Conservation (phyloP, 805 yeast species). For the Ogataea dorogensis region DNA sequence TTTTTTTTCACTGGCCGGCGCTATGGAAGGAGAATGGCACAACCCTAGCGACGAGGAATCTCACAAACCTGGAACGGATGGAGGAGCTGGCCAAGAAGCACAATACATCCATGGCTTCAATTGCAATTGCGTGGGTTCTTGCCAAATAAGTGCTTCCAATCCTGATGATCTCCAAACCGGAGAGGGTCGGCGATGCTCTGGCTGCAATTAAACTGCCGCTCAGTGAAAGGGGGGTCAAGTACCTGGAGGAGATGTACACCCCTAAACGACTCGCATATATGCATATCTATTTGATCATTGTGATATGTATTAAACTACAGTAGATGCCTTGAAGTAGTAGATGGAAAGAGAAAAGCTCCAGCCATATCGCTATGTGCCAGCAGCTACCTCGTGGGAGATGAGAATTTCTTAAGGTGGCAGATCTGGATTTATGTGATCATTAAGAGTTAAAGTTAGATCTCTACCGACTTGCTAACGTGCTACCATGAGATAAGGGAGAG, state of each 20-base stretch:
- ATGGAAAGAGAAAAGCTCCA: too few relatives aligned
- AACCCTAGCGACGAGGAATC: conserved; percentile 24
- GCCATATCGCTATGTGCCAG: too few relatives aligned
- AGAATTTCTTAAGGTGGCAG: too few relatives aligned
- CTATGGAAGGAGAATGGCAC: conserved; percentile 31
- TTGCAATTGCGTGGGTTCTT: conserved; percentile 55
- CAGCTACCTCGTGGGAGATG: too few relatives aligned
- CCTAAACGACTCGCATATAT: conserved; percentile 6
- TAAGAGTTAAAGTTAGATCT: too few relatives aligned
- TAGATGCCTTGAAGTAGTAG: too few relatives aligned
- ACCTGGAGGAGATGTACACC: conserved; percentile 38
- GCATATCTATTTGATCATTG: too few relatives aligned
- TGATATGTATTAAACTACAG: too few relatives aligned
- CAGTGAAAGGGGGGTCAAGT: conserved; percentile 35
- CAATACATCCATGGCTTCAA: conserved; percentile 51
- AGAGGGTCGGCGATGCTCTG: conserved; percentile 52
- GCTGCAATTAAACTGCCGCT: conserved; percentile 41
- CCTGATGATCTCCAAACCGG: conserved; percentile 48
- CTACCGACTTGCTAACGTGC: too few relatives aligned
- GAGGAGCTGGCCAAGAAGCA: conserved; percentile 51
- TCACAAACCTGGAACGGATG: conserved; percentile 46
- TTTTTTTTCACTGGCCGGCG: conserved; percentile 56
- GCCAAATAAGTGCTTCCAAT: conserved; percentile 55
- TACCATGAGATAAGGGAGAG: too few relatives aligned
- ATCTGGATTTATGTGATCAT: too few relatives aligned